Conservation (phyloP, 768 basidiomycete species). For the Stropharia rugosoannulata region DNA sequence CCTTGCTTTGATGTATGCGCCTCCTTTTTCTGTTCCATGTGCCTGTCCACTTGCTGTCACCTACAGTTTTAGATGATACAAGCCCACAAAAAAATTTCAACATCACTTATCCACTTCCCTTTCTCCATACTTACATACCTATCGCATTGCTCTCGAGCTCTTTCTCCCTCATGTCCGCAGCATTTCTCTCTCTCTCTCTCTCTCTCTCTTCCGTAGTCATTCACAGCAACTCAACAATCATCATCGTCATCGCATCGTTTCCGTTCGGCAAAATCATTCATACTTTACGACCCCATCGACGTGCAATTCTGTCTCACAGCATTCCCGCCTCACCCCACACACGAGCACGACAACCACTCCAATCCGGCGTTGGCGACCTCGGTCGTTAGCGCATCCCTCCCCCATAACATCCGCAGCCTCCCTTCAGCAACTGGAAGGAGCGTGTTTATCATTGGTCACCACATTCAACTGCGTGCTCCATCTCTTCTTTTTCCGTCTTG, state of each 20-base stretch:
- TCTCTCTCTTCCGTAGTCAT: constrained; percentile 4
- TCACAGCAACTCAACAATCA: background rate
- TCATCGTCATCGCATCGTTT: constrained; percentile 10
- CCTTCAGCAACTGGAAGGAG: background rate
- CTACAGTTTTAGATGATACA: constrained; percentile 15
- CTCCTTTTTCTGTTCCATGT: constrained; percentile 5
- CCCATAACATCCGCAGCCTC: constrained; percentile 2
- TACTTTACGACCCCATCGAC: constrained; percentile 8
- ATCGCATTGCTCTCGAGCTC: constrained; percentile 23
- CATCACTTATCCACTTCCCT: constrained; percentile 4
- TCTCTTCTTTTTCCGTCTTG: background rate
- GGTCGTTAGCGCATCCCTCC: background rate
- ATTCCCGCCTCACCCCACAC: background rate
- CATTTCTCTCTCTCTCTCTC: constrained; percentile 7
- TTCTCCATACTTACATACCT: constrained; percentile 1
- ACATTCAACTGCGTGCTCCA: constrained; percentile 20
- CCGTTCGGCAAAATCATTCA: constrained; percentile 7
- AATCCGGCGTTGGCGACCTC: background rate
- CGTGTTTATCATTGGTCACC: constrained; percentile 1
- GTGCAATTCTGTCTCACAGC: background rate
- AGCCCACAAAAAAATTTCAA: constrained; percentile 1
- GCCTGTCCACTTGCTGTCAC: background rate
- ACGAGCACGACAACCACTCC: background rate
- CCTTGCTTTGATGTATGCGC: constrained; percentile 5
- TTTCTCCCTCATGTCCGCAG: constrained; percentile 4